Percentiles rank a stretch among this genome's conserved stretches.
phyloP scores from a whole-genome alignment of 2,329 filamentous ascomycete species.

The Sclerotinia sclerotiorum region DNA sequence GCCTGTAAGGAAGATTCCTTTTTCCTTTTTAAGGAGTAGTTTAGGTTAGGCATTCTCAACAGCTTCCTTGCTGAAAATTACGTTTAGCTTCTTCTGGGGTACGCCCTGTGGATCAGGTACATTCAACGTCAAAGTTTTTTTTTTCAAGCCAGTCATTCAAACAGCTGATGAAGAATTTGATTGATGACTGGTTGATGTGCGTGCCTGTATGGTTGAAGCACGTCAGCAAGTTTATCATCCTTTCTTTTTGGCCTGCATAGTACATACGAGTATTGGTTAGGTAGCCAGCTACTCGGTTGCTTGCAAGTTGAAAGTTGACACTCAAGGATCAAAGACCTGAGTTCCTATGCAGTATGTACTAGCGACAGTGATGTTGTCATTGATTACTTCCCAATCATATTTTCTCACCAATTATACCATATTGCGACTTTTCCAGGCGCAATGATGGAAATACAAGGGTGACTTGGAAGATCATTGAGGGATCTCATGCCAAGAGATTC shows the following conservation, averaged over 20 bases:
- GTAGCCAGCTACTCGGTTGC: not conserved
- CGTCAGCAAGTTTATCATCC: not conserved
- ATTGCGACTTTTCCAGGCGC: conserved; percentile 11
- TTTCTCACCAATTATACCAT: not conserved
- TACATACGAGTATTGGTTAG: not conserved
- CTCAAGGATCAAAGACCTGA: too few species aligned
- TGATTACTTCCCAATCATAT: not conserved
- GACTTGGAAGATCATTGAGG: not conserved
- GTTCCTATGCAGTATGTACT: too few species aligned
- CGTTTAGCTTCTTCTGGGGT: conserved; percentile 24
- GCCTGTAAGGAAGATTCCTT: not conserved
- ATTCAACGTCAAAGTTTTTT: conserved; percentile 3
- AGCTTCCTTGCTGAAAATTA: conserved; percentile 14
- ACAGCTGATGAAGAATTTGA: not conserved
- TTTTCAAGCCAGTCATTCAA: not conserved
- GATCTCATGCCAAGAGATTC: not conserved
- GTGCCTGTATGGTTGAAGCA: not conserved
- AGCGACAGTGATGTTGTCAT: not conserved
- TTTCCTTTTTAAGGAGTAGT: not conserved
- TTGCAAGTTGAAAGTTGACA: too few species aligned
- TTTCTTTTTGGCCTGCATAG: not conserved
- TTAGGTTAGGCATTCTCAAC: not conserved
- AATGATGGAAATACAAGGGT: conserved; percentile 17
- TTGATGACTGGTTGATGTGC: not conserved
- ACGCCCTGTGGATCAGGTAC: conserved; percentile 8